Evolutionary conservation across 1,139 yeast genomes (phyloP), one percentile per base, ranked within the genome.

Genomic region (Scheffersomyces segobiensis): DNA sequence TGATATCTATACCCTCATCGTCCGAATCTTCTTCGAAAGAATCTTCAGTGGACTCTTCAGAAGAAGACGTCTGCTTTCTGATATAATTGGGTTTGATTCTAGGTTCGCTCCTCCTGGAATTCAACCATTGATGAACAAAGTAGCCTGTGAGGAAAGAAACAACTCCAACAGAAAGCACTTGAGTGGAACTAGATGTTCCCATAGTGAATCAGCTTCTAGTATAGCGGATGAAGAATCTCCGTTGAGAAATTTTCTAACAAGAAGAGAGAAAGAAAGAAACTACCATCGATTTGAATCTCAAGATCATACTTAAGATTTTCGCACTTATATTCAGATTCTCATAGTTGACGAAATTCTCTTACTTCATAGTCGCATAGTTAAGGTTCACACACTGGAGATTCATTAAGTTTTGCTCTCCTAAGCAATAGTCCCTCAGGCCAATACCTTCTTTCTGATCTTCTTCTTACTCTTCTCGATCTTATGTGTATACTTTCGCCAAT

Each of bases 401-500:
- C 39, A 8, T 5, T 5, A 7, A 26, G 12, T 7, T 32, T 3
- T 12, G 17, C 17, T 10, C 42, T 10, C 8, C 42, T 12, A 32
- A 32, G 14, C 42, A 32, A 24, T 24, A 24, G 42, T 32, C 17
- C 12, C 8, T 32, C n/a, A 80, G 8, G 80, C 83, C 56, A 83
- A 65, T 17, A 82, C 75, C 60, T 77, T 76, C 57, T 64, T 67
- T 59, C 69, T 71, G 39, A 65, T 62, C 69, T 78, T 79, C 60
- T 73, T 76, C 62, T 69, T 77, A 67, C 79, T 80, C 66, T 80
- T 80, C 53, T 78, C 81, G 22, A 76, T 74, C 60, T 79, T 79
- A 47, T 76, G 71, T 17, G 77, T 72, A 67, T 83, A 88, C 8
- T 71, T 72, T 56, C 92, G 73, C 93, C 93, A 88, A 65, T 78